A percentile compares a stretch with the other conserved stretches of the same genome.
Conservation (phyloP, 2,329 filamentous ascomycete species). For the Fusarium aywerte region DNA sequence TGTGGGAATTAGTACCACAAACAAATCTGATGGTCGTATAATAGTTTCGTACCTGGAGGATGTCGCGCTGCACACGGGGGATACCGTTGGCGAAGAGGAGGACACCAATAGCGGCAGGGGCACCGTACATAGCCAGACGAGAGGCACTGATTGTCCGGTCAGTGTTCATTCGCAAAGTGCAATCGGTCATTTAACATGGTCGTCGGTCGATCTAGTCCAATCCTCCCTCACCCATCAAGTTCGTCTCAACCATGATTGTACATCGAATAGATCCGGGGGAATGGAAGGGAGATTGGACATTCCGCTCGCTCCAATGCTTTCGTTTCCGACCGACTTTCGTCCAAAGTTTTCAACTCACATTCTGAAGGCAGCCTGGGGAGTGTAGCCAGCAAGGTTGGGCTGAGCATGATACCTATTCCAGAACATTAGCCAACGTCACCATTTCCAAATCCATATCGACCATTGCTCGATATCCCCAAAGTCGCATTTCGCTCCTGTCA, state of each 20-base stretch:
- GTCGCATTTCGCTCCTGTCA: constrained; percentile 3
- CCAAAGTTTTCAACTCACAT: constrained; percentile 59
- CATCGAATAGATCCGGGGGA: constrained; percentile 32
- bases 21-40: rapidly evolving
- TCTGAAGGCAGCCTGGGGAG: constrained; percentile 58
- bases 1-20: constrained; percentile 38
- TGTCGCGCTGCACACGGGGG: constrained; percentile 68
- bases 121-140: constrained; percentile 66
- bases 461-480: neutral
- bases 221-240: neutral
- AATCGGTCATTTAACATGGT: neutral
- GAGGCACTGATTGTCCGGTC: constrained; percentile 56
- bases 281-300: constrained; percentile 32
- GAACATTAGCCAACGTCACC: constrained; percentile 45
- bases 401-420: constrained; percentile 67
- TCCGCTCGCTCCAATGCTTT: constrained; percentile 24
- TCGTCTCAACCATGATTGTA: neutral
- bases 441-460: neutral
- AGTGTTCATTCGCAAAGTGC: constrained; percentile 12
- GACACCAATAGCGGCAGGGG: constrained; percentile 65
- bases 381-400: constrained; percentile 65
- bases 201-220: neutral
- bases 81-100: constrained; percentile 72
- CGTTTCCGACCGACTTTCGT: neutral
- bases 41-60: constrained; percentile 62